These are phyloP conservation scores for Candida tallmaniae DNA, from an alignment of 805 yeast species.

Conservation along the genomic window DNA sequence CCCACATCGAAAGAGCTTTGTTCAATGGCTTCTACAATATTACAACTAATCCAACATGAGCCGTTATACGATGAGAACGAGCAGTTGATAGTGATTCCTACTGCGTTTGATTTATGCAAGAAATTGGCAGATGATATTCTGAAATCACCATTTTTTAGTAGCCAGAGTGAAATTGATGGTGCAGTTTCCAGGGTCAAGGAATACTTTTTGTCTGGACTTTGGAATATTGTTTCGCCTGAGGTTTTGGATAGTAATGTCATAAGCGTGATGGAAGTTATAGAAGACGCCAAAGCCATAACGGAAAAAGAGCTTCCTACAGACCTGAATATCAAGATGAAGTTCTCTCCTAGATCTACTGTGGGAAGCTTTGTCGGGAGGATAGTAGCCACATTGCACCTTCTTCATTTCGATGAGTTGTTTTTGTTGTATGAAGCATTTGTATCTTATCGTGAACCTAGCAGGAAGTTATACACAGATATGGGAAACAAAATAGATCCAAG, in stretches of 20 bases:
- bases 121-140: conserved; percentile 11
- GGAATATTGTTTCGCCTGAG: conserved; percentile 49
- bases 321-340: conserved; percentile 1
- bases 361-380: conserved; percentile 30
- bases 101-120: conserved; percentile 23
- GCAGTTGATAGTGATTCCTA: conserved; percentile 25
- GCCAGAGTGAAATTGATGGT: background rate
- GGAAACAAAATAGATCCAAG: background rate
- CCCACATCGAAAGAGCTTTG: conserved; percentile 7
- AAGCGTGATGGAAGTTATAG: conserved; percentile 6
- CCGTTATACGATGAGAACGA: conserved; percentile 22
- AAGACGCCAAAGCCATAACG: conserved; percentile 4
- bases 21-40: conserved; percentile 26
- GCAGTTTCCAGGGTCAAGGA: conserved; percentile 3
- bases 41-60: conserved; percentile 36
- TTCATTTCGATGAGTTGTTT: conserved; percentile 36
- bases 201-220: conserved; percentile 21
- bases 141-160: conserved; percentile 2
- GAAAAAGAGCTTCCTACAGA: background rate
- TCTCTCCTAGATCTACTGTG: conserved; percentile 19
- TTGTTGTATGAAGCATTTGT: conserved; percentile 32
- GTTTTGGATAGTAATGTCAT: conserved; percentile 26
- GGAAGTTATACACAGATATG: conserved; percentile 15
- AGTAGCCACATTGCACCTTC: conserved; percentile 26
- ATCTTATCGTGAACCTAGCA: conserved; percentile 25